Evolutionary conservation across 2,329 filamentous ascomycete species (phyloP), one percentile per base, ranked within the genome.

Genomic region (Botryotinia narcissicola): DNA sequence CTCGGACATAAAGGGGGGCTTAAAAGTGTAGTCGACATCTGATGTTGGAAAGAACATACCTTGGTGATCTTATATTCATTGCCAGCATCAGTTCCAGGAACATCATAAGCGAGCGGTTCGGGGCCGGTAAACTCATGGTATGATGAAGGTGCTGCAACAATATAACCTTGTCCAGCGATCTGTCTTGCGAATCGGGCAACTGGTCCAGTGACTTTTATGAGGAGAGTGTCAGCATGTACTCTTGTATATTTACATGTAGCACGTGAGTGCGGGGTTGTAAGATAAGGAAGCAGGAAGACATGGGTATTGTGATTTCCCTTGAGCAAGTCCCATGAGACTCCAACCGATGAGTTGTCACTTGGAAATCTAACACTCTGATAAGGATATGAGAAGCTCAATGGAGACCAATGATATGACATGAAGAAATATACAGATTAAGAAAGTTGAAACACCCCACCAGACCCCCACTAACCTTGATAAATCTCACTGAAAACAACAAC

Each of bases 101-200:
- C 93, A 80, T 98, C 93, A 82, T 98, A 98, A 68, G 92, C 89
- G 59, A 98, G 86, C 18, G 95, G 86, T 79, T 95, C 93, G 0
- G 94, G 93, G 7, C 92, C 92, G 1, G 91, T 93, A 83, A 98
- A 98, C 83, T 98, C 95, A 81, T 98, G 95, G 83, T 97, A 98
- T 46, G 91, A 95, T 51, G 93, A 96, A 0, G 94, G 94, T 0
- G 94, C 94, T 16, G 93, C 95, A 77, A 95, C 94, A 78, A 98
- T 97, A 85, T 97, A 98, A 79, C 95, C 95, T 77, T 97, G 93
- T 4, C 93, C 92, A 57, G 94, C 93, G 79, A 98, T 97, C 82
- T 97, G 94, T 74, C 95, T 90, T 70, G 93, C 94, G 80, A 98
- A 97, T 71, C 95, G 91, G 74, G 92, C 88, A 40, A 98, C 95